Base-by-base conservation (phyloP, 768 basidiomycete genomes). In the Psilocybe subaeruginosa region DNA sequence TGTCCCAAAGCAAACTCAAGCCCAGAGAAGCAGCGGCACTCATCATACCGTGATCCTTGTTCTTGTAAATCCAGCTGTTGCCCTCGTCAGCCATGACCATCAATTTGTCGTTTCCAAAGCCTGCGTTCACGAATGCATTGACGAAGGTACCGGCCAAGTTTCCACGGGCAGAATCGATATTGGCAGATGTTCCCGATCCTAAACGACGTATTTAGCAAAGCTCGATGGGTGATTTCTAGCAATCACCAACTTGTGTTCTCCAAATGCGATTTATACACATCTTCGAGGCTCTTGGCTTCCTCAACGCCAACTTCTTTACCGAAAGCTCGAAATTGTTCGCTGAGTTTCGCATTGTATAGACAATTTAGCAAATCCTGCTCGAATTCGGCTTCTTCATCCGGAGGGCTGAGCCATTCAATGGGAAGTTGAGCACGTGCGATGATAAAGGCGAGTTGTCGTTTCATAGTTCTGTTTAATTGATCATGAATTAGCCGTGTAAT, bases 21-120 rank as follows among this genome's bases (percentile, higher is more conserved):
- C 97, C 97, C 56, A 99, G 82, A 58, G 93, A 96, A 3, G 97
- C 97, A 29, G 96, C 89, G 23, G 97, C 97, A 61, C 92, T 93
- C 84, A 97, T 89, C 95, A 98, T 99, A 56, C 92, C 97, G 64
- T 97, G 94, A 56, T 98, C 97, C 78, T 99, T 99, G 81, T 99
- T 99, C 84, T 99, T 99, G 82, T 99, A 99, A 60, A 99, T 94
- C 95, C 95, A 99, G 68, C 94, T 96, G 74, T 87, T 93, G 12
- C 97, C 97, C 69, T 97, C 96, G 61, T 95, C 92, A 1, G 95
- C 97, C 70, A 90, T 91, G 4, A 96, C 95, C 93, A 99, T 97
- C 56, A 99, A 84, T 73, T 97, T 98, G 74, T 99, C 97, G 72
- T 99, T 99, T 23, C 95, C 95, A 70, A 96, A 99, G 0, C 97